phyloP scores from a whole-genome alignment of 1,284 basidiomycete species.

The Vanrija humicola region DNA sequence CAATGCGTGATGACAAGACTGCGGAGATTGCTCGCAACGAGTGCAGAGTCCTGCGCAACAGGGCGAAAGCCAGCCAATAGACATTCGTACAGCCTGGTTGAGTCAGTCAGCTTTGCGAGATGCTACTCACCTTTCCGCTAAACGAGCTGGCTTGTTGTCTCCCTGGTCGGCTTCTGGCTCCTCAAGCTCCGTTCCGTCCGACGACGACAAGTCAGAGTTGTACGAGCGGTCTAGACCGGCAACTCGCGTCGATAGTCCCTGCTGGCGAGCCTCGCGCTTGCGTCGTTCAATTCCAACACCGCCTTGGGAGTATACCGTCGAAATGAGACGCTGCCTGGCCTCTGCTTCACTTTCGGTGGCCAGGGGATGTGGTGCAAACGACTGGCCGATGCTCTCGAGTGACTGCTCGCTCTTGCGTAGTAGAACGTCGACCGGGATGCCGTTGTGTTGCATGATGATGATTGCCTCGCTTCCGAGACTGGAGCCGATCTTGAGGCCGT shows the following conservation, averaged over 20 bases:
- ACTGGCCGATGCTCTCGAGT: constrained; percentile 19
- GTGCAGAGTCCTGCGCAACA: constrained; percentile 1
- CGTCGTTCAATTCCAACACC: constrained; percentile 29
- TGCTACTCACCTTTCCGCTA: constrained; percentile 26
- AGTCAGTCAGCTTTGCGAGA: background rate
- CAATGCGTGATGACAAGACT: constrained; percentile 19
- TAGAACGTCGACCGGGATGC: constrained; percentile 25
- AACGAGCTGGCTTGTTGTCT: constrained; percentile 11
- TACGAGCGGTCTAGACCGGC: constrained; percentile 19
- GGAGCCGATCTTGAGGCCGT: constrained; percentile 24
- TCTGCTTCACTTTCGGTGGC: constrained; percentile 23
- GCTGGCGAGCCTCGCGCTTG: constrained; percentile 13
- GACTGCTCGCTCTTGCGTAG: constrained; percentile 16
- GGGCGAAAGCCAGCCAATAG: constrained; percentile 22
- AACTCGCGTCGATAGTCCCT: constrained; percentile 23
- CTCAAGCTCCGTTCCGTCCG: constrained; percentile 3
- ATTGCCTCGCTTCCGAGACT: constrained; percentile 30
- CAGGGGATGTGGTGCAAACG: constrained; percentile 12
- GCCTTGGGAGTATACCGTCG: constrained; percentile 20
- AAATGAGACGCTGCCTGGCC: constrained; percentile 15
- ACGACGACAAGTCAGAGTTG: background rate
- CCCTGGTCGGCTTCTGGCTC: background rate
- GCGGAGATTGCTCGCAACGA: constrained; percentile 24
- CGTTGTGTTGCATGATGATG: constrained; percentile 27
- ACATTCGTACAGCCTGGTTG: constrained; percentile 6